phyloP scores from a whole-genome alignment of 345 rosid species.

The Syzygium aromaticum region DNA sequence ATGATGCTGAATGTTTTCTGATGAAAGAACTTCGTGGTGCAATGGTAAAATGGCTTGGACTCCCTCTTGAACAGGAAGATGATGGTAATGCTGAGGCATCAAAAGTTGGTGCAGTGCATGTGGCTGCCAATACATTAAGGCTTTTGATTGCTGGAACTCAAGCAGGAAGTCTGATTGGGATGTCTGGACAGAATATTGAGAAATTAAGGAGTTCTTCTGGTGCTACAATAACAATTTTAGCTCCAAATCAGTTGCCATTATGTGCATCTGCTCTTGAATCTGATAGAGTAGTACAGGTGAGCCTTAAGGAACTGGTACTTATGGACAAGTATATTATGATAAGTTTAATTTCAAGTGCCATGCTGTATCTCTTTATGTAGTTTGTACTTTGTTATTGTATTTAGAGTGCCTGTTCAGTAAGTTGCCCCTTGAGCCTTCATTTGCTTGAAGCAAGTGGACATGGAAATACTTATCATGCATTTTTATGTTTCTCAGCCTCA shows the following conservation, averaged over 20 bases:
- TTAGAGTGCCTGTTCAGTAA: background rate
- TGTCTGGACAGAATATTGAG: slow-evolving; percentile 58
- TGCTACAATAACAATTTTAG: slow-evolving; percentile 46
- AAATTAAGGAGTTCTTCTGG: slow-evolving; percentile 52
- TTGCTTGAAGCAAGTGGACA: background rate
- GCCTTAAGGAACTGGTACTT: background rate
- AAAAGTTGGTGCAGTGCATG: slow-evolving; percentile 31
- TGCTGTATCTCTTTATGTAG: background rate
- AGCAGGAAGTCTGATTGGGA: slow-evolving; percentile 52
- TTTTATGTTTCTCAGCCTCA: background rate
- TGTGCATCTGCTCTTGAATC: slow-evolving; percentile 68
- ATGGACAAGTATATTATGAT: background rate
- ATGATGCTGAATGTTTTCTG: background rate
- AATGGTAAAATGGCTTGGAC: background rate
- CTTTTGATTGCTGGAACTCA: slow-evolving; percentile 61
- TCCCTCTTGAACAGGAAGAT: slow-evolving; percentile 36
- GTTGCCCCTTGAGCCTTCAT: background rate
- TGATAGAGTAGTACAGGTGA: slow-evolving; percentile 61
- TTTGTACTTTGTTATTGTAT: background rate
- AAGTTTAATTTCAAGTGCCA: background rate
- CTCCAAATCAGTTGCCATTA: slow-evolving; percentile 56
- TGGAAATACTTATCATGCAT: background rate
- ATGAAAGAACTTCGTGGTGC: background rate
- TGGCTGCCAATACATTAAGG: slow-evolving; percentile 51
- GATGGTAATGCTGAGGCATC: slow-evolving; percentile 20